Base-by-base conservation (phyloP, 805 yeast genomes). In the Jamesozyma jinghongensis region DNA sequence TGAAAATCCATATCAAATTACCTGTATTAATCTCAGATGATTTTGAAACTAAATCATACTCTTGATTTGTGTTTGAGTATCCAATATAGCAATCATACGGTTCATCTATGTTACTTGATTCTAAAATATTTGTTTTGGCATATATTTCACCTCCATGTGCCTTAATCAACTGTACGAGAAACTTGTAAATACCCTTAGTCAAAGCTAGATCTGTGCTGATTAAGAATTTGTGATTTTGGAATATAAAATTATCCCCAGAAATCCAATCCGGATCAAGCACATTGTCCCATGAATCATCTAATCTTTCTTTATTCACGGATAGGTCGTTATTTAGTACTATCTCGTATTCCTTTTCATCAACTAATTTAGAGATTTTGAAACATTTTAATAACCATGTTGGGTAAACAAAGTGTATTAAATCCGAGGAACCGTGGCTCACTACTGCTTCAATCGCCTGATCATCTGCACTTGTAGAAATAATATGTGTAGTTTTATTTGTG, bases 321-420 rank as follows among this genome's bases (percentile, higher is more conserved):
- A 20, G 22, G n/a, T 5, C 7, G 17, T 20, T 32, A 13, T 34
- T 5, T 40, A 43, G 11, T 32, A 37, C 14, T n/a, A 80, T 57
- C 14, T 71, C 49, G 53, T 81, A 84, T 1, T 73, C 71, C 0
- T 54, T 43, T 40, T 76, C 88, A 40, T 73, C 73, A 10, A 81
- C 57, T 38, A 62, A 68, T 35, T 67, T 57, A 20, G 77, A 68
- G 30, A 69, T 55, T 40, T 71, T 74, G 45, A 84, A 65, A 53
- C 88, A 81, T 43, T 75, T 82, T 38, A 79, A 79, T 12, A 88
- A 61, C 96, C 95, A 90, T 17, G 77, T 74, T 0, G 95, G 94
- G 3, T 72, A 66, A 3, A 88, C 92, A 13, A 79, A 70, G 37
- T 72, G 68, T 28, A 82, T 78, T 28, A 66, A 57, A 29, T 66